phyloP scores from a whole-genome alignment of 192 early-diverging fungal genomes.

The Mortierella antarctica region DNA sequence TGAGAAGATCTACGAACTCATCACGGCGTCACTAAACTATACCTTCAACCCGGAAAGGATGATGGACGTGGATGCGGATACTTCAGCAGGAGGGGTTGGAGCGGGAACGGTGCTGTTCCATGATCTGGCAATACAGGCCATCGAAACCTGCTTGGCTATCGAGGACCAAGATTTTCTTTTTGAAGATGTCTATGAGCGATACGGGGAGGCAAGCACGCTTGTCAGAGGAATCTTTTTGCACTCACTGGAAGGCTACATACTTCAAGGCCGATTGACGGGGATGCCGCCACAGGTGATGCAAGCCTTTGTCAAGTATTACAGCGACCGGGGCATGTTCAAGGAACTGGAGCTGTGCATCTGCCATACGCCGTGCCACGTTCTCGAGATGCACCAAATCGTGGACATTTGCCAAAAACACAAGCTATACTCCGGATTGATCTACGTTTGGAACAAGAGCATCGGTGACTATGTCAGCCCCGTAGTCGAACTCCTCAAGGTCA shows the following conservation, averaged over 20 bases:
- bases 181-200: constrained; percentile 66
- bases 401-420: constrained; percentile 63
- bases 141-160: constrained; percentile 68
- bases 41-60: constrained; percentile 63
- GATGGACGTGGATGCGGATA: constrained; percentile 53
- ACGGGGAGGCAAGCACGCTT: constrained; percentile 50
- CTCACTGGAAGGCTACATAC: constrained; percentile 63
- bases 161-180: constrained; percentile 62
- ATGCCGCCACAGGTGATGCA: constrained; percentile 71
- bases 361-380: constrained; percentile 63
- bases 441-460: constrained; percentile 71
- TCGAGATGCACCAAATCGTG: constrained; percentile 70
- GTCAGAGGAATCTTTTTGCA: constrained; percentile 64
- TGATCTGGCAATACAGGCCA: constrained; percentile 60
- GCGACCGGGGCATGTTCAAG: constrained; percentile 52
- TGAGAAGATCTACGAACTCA: constrained; percentile 64
- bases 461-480: constrained; percentile 70
- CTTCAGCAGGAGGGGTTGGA: constrained; percentile 50
- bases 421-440: constrained; percentile 67
- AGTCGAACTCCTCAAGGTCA: constrained; percentile 65
- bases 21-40: constrained; percentile 64
- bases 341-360: constrained; percentile 66
- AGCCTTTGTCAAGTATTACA: constrained; percentile 63
- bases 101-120: constrained; percentile 56
- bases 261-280: constrained; percentile 61